Conservation (phyloP, 2,329 filamentous ascomycete genomes). For the Fusarium sp. region DNA sequence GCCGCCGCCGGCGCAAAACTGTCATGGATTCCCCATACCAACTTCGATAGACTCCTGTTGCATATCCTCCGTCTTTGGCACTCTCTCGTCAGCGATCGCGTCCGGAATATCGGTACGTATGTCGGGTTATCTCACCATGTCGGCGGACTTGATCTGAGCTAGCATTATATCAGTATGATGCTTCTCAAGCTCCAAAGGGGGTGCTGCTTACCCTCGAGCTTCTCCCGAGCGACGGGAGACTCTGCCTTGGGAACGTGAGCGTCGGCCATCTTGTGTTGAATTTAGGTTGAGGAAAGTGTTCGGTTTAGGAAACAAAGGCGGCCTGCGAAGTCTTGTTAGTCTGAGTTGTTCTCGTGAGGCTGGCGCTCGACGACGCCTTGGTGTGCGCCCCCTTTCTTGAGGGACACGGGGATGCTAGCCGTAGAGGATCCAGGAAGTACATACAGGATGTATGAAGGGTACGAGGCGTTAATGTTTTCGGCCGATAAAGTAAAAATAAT, state of each 20-base stretch:
- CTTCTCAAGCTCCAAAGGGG: neutral
- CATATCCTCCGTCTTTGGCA: conserved; percentile 89
- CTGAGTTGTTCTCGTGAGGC: conserved; percentile 22
- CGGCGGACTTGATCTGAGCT: conserved; percentile 98
- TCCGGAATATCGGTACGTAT: conserved; percentile 12
- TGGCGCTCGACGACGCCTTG: conserved; percentile 27
- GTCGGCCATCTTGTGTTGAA: conserved; percentile 49
- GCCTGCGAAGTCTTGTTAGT: conserved; percentile 15
- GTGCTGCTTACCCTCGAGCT: conserved; percentile 73
- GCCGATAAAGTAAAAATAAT: neutral
- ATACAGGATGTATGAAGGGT: conserved; percentile 8
- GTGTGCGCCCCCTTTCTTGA: conserved; percentile 25
- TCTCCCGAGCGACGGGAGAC: conserved; percentile 69
- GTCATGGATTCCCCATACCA: conserved; percentile 66
- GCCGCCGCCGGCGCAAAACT: conserved; percentile 1
- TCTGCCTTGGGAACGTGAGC: conserved; percentile 47
- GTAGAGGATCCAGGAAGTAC: conserved; percentile 12
- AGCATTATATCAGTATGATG: conserved; percentile 33
- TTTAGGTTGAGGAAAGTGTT: conserved; percentile 10
- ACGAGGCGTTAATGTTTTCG: conserved; percentile 22
- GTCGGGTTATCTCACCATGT: conserved; percentile 77
- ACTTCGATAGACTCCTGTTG: conserved; percentile 95
- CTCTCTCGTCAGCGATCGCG: conserved; percentile 44
- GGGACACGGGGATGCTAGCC: conserved; percentile 6
- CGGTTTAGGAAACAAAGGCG: conserved; percentile 22